phyloP scores from a whole-genome alignment of 139 green algal species.

The Chlamydomonas incerta region DNA sequence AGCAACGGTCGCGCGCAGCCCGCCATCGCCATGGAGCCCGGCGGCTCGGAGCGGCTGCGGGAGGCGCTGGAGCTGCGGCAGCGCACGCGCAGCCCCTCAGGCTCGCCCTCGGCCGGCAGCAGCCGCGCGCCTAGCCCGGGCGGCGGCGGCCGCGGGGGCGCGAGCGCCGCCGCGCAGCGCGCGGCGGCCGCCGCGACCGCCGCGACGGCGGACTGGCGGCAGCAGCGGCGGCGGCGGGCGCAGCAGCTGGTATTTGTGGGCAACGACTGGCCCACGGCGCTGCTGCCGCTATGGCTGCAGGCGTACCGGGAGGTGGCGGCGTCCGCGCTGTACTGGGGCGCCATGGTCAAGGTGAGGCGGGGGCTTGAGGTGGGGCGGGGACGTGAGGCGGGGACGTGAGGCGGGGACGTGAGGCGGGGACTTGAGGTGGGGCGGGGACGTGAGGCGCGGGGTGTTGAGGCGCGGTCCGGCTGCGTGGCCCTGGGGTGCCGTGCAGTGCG shows the following conservation, averaged over 20 bases:
- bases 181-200: too few species aligned
- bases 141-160: background rate
- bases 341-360: too few species aligned
- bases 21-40: background rate
- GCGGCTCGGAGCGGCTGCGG: background rate
- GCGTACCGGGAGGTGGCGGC: slow-evolving; percentile 48
- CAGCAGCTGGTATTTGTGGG: slow-evolving; percentile 59
- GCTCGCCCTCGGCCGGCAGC: background rate
- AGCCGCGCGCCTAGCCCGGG: background rate
- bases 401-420: too few species aligned
- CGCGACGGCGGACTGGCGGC: background rate
- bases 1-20: background rate
- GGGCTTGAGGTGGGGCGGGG: too few species aligned
- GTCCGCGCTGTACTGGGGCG: background rate
- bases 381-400: too few species aligned
- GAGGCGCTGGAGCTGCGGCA: slow-evolving; percentile 9
- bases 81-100: background rate
- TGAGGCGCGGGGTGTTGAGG: too few species aligned
- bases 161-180: background rate
- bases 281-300: slow-evolving; percentile 71
- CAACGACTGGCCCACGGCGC: slow-evolving; percentile 74
- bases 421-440: too few species aligned
- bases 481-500: too few species aligned
- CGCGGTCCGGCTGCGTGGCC: too few species aligned
- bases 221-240: slow-evolving; percentile 5